These are phyloP conservation scores for Puya raimondii DNA, from an alignment of 176 grass and related monocot species.

Conservation along the genomic window DNA sequence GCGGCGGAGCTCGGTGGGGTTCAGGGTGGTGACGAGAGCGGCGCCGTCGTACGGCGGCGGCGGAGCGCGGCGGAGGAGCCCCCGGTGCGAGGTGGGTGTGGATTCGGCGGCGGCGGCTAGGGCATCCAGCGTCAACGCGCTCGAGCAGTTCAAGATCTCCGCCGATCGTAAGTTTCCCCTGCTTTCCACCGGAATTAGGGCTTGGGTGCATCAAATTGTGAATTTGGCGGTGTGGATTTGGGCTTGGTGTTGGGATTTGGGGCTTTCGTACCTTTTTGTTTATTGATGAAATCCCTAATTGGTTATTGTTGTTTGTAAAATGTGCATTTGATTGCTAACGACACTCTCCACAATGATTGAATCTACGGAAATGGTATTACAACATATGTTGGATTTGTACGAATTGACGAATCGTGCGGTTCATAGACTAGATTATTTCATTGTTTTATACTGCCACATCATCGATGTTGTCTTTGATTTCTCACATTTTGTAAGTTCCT, in stretches of 20 bases:
- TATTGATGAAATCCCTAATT: not conserved
- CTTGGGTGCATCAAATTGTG: conserved; percentile 6
- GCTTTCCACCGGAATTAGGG: too few relatives aligned
- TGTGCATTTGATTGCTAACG: not conserved
- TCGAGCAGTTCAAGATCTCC: conserved; percentile 99
- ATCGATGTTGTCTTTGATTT: too few relatives aligned
- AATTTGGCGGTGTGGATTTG: conserved; percentile 1
- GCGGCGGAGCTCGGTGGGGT: conserved; percentile 8
- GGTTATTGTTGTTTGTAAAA: not conserved
- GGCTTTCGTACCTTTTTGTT: not conserved
- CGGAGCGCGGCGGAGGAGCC: conserved; percentile 31
- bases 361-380: not conserved
- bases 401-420: too few relatives aligned
- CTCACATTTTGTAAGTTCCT: too few relatives aligned
- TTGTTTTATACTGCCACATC: too few relatives aligned
- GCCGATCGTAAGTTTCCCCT: conserved; percentile 59
- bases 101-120: conserved; percentile 36
- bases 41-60: not conserved
- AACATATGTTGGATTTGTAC: too few relatives aligned
- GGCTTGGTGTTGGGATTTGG: conserved; percentile 4
- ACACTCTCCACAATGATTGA: not conserved
- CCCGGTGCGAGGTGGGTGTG: conserved; percentile 49
- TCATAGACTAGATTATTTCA: too few relatives aligned
- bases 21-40: conserved; percentile 20
- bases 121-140: conserved; percentile 45